Evolutionary conservation across 2,329 filamentous ascomycete species (phyloP), one percentile per base, ranked within the genome.

Genomic region (Xylaria digitata): DNA sequence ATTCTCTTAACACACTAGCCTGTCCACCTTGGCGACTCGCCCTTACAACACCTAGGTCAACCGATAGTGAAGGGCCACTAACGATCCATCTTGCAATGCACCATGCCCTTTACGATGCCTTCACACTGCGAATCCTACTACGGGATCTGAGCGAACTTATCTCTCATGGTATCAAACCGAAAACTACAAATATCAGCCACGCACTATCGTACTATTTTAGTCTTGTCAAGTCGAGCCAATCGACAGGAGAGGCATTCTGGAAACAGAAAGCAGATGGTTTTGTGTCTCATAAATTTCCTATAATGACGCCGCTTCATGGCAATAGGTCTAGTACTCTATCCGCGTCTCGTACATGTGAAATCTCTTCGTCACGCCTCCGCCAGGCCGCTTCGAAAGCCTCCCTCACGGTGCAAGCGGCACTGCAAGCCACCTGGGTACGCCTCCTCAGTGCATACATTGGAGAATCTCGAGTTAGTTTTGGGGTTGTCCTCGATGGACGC

Each of bases 51-150:
- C 6, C 67, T 2, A 34, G 23, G 6, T 23, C n/a, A 2, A 15
- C 4, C 23, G 17, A 42, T 1, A 42, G 42, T 11, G 26, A 57
- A 45, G 19, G 17, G 40, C 6, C 50, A 3, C 40, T 65, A 9
- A 72, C 55, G 2, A 83, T 86, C 78, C 80, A 85, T 53, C 69
- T 89, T 3, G 76, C 82, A 1, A 83, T 93, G 2, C 91, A 96
- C 69, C 94, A 97, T 79, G 92, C 92, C 0, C 81, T 97, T 0
- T 97, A 96, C 71, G 94, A 97, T 80, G 94, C 93, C 0, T 84
- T 88, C 46, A 94, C 93, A 8, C 80, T 97, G 11, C 82, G 86
- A 3, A 74, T 83, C 0, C 84, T 97, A 0, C 78, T 97, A 1
- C 74, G 81, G 0, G 87, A 91, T 71, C 81, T 97, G 13, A 70